A percentile compares a stretch with the other conserved stretches of the same genome.
Conservation (phyloP, 75 land plant genomes). For the Picea sitchensis region DNA sequence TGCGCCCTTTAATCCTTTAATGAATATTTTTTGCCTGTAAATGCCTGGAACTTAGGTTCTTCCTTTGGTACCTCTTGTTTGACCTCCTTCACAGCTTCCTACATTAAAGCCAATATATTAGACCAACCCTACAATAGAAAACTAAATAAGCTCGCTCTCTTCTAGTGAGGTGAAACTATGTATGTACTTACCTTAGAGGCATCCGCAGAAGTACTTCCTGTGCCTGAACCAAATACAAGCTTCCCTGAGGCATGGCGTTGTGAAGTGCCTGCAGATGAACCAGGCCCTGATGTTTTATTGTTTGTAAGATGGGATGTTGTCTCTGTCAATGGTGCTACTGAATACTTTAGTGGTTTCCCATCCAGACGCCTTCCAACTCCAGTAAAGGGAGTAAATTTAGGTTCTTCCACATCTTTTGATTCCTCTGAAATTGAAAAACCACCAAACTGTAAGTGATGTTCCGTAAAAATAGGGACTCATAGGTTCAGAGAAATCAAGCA, state of each 20-base stretch:
- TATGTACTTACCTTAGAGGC: constrained; percentile 39
- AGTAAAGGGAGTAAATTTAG: constrained; percentile 68
- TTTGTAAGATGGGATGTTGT: constrained; percentile 6
- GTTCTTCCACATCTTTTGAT: constrained; percentile 36
- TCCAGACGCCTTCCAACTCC: constrained; percentile 79
- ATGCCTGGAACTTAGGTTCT: constrained; percentile 64
- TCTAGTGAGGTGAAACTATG: neutral
- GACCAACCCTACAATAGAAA: neutral
- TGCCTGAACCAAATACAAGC: constrained; percentile 82
- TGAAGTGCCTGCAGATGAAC: constrained; percentile 15
- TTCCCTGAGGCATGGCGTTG: constrained; percentile 48
- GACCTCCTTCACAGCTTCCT: constrained; percentile 34
- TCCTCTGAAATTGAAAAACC: constrained; percentile 31
- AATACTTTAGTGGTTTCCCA: constrained; percentile 44
- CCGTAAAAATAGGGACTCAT: no score
- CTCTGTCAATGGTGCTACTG: neutral
- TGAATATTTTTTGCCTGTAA: constrained; percentile 68
- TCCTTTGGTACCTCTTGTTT: constrained; percentile 43
- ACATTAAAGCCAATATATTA: constrained; percentile 3
- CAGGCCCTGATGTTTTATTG: constrained; percentile 11
- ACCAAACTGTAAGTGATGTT: neutral
- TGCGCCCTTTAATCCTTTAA: constrained; percentile 39
- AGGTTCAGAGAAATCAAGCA: no score
- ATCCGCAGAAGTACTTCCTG: constrained; percentile 33
- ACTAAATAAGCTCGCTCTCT: neutral